Percentiles rank a stretch among this genome's conserved stretches.
phyloP scores from a whole-genome alignment of 352 stramenopile species.

The Pythium insidiosum region DNA sequence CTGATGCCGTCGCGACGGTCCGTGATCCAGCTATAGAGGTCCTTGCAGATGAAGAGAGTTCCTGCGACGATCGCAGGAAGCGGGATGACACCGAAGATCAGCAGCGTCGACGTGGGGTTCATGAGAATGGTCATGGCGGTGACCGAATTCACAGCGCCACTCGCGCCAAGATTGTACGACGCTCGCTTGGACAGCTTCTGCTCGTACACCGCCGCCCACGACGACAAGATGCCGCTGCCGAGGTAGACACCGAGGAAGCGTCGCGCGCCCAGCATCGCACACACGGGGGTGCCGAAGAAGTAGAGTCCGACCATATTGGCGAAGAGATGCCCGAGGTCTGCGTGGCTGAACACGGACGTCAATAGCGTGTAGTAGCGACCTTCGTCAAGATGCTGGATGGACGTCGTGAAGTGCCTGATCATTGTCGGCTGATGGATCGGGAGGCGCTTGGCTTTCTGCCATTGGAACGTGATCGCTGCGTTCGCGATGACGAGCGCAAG shows the following conservation, averaged over 20 bases:
- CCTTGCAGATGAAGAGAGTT: conserved; percentile 60
- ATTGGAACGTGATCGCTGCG: conserved; percentile 40
- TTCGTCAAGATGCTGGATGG: conserved; percentile 36
- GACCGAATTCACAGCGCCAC: conserved; percentile 63
- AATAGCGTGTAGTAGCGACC: conserved; percentile 65
- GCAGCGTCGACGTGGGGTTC: conserved; percentile 47
- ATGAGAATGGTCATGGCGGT: conserved; percentile 57
- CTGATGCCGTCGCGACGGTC: conserved; percentile 40
- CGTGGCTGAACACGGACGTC: conserved; percentile 68
- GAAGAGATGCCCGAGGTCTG: conserved; percentile 38
- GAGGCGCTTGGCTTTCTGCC: conserved; percentile 33
- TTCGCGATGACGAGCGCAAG: conserved; percentile 50
- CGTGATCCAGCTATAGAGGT: conserved; percentile 53
- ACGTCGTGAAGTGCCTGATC: conserved; percentile 72
- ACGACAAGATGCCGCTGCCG: conserved; percentile 60
- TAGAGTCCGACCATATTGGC: conserved; percentile 70
- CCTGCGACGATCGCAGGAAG: conserved; percentile 59
- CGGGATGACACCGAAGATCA: conserved; percentile 63
- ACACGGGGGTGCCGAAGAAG: conserved; percentile 65
- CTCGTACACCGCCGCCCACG: conserved; percentile 41
- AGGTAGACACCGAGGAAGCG: conserved; percentile 66
- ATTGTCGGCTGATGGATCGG: conserved; percentile 35
- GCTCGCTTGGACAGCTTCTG: conserved; percentile 30
- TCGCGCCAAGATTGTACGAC: conserved; percentile 58
- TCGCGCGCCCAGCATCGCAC: conserved; percentile 38